Evolutionary conservation across 176 grass and related monocot species (phyloP).

Genomic region (Pontederia crassipes): DNA sequence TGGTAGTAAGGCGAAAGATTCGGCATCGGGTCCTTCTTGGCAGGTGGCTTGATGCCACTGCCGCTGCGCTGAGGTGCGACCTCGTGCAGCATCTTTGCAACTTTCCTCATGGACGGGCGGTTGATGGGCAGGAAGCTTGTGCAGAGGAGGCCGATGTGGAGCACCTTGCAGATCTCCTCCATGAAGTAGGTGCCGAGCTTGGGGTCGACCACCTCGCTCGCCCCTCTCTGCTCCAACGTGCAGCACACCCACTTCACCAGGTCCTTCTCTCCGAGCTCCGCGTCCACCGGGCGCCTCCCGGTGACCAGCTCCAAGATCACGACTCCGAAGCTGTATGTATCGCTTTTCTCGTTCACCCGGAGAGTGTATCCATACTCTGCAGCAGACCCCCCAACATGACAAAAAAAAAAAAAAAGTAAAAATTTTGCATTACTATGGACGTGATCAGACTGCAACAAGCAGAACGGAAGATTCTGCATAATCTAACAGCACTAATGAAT

Average conservation of each 20-base stretch:
- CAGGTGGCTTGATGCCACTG: slow-evolving; percentile 7
- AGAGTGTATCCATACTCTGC: slow-evolving; percentile 89
- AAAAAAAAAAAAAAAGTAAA: not conserved
- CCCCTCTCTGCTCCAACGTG: slow-evolving; percentile 29
- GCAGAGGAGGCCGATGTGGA: slow-evolving; percentile 54
- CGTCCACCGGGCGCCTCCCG: slow-evolving; percentile 38
- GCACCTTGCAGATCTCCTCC: slow-evolving; percentile 52
- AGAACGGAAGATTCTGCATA: not conserved
- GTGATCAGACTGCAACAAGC: not conserved
- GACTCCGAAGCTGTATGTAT: slow-evolving; percentile 81
- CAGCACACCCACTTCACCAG: slow-evolving; percentile 48
- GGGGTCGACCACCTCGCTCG: slow-evolving; percentile 43
- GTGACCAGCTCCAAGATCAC: slow-evolving; percentile 76
- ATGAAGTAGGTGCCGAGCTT: slow-evolving; percentile 35
- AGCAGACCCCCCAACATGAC: not conserved
- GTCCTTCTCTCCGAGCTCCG: slow-evolving; percentile 43
- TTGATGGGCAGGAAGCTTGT: slow-evolving; percentile 35
- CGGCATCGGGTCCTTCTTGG: not conserved
- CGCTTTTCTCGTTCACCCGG: slow-evolving; percentile 72
- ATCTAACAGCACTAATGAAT: not conserved
- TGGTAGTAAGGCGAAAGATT: too few relatives aligned
- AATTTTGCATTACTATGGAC: too few relatives aligned
- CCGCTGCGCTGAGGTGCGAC: slow-evolving; percentile 14
- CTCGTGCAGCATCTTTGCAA: slow-evolving; percentile 66
- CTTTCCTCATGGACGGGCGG: slow-evolving; percentile 65